phyloP scores from a whole-genome alignment of 2,329 filamentous ascomycete species.

The Xylaria hypoxylon region DNA sequence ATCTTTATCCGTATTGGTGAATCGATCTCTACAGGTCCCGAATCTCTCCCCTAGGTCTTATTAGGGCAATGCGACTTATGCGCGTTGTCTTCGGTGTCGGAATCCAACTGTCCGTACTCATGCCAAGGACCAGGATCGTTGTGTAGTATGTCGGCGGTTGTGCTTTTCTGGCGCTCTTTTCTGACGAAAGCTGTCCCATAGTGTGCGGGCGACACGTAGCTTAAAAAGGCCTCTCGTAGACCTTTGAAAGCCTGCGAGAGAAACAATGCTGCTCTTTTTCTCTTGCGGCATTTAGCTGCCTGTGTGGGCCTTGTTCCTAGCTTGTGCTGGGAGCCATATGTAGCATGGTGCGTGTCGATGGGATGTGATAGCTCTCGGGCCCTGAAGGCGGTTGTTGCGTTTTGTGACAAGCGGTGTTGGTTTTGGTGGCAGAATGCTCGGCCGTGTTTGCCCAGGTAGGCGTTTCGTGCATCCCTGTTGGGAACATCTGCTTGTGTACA shows the following conservation, averaged over 20 bases:
- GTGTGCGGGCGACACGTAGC: conserved; percentile 8
- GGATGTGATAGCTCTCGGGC: not conserved
- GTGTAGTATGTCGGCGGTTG: not conserved
- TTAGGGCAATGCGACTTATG: not conserved
- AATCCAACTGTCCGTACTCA: conserved; percentile 21
- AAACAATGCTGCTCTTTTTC: not conserved
- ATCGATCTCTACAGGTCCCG: not conserved
- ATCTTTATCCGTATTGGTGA: not conserved
- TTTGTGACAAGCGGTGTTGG: not conserved
- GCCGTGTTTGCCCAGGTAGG: not conserved
- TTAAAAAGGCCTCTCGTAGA: conserved; percentile 1
- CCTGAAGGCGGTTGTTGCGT: not conserved
- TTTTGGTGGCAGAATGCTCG: not conserved
- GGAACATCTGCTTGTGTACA: not conserved
- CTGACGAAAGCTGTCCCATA: not conserved
- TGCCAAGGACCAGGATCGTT: conserved; percentile 21
- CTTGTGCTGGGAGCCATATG: not conserved
- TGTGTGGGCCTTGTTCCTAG: not conserved
- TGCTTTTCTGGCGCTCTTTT: not conserved
- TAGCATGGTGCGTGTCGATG: not conserved
- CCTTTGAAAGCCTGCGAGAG: not conserved
- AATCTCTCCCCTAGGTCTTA: conserved; percentile 1
- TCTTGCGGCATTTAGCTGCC: not conserved
- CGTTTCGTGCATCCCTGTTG: not conserved
- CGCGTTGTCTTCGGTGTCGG: conserved; percentile 15